Conservation (phyloP, 2,329 filamentous ascomycete genomes). For the Westerdykella aurantiaca region DNA sequence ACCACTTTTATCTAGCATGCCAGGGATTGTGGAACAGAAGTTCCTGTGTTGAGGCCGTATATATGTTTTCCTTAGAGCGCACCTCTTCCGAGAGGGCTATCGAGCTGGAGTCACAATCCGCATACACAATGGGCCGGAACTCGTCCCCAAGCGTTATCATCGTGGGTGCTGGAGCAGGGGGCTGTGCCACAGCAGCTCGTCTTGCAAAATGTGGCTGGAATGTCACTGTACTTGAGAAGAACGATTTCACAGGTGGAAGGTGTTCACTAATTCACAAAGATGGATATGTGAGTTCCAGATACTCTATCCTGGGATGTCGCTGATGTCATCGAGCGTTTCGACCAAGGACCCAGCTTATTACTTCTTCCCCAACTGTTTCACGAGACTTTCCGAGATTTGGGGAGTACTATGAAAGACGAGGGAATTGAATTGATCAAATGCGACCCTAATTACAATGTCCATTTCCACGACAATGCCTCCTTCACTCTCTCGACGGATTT, state of each 20-base stretch:
- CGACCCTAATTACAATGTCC: conserved; percentile 69
- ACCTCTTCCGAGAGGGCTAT: no score
- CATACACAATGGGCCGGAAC: no score
- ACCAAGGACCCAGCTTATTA: conserved; percentile 69
- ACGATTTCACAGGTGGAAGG: conserved; percentile 64
- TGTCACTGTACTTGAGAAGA: conserved; percentile 76
- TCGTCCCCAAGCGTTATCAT: conserved; percentile 19
- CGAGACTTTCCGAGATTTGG: conserved; percentile 63
- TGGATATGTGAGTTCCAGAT: conserved; percentile 46
- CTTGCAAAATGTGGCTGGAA: conserved; percentile 63
- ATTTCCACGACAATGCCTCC: conserved; percentile 61
- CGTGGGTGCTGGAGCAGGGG: conserved; percentile 63
- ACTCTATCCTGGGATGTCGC: not conserved
- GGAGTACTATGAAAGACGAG: conserved; percentile 59
- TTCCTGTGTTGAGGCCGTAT: no score
- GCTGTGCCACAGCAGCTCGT: conserved; percentile 65
- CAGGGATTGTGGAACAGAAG: no score
- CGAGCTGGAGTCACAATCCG: no score
- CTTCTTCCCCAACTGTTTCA: conserved; percentile 66
- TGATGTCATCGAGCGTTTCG: conserved; percentile 51
- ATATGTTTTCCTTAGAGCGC: no score
- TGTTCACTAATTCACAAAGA: conserved; percentile 60
- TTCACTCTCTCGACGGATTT: conserved; percentile 64
- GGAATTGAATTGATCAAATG: conserved; percentile 65
- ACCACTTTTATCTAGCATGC: no score